Evolutionary conservation across 2,329 filamentous ascomycete species (phyloP).

Genomic region (Amauroascus niger): DNA sequence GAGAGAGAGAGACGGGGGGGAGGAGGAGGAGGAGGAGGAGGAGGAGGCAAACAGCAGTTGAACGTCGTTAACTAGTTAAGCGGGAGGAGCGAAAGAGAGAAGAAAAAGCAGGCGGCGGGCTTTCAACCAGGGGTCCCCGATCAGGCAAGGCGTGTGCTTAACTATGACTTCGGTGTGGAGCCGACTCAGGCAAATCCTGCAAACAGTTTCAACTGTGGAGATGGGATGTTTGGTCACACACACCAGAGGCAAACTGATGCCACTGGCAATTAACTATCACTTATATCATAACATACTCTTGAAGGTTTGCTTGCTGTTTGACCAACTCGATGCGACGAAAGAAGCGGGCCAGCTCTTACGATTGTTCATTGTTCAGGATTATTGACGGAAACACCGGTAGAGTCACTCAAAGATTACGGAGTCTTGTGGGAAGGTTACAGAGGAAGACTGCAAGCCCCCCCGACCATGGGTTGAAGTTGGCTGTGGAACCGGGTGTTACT

Average conservation of each 20-base stretch:
- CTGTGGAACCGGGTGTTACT: slow-evolving; percentile 9
- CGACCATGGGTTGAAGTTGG: slow-evolving; percentile 4
- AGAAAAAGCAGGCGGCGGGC: too few species aligned
- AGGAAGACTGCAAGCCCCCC: neutral
- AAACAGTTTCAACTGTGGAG: slow-evolving; percentile 2
- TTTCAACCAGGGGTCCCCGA: neutral
- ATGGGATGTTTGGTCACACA: too few species aligned
- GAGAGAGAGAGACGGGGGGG: neutral
- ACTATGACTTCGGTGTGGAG: neutral
- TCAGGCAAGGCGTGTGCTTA: slow-evolving; percentile 6
- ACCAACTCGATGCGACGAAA: neutral
- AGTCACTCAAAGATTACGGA: neutral
- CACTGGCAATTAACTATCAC: neutral
- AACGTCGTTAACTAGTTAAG: too few species aligned
- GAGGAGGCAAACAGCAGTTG: too few species aligned
- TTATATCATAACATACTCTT: too few species aligned
- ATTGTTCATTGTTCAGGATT: too few species aligned
- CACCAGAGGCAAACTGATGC: too few species aligned
- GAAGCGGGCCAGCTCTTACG: too few species aligned
- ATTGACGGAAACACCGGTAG: neutral
- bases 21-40: neutral
- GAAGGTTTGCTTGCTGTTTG: neutral
- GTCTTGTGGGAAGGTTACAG: slow-evolving; percentile 9
- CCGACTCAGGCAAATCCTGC: slow-evolving; percentile 1
- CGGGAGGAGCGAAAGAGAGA: neutral